Percentiles rank a stretch among this genome's conserved stretches.
Conservation (phyloP, 1,139 yeast species). For the Taiozyma sp. region DNA sequence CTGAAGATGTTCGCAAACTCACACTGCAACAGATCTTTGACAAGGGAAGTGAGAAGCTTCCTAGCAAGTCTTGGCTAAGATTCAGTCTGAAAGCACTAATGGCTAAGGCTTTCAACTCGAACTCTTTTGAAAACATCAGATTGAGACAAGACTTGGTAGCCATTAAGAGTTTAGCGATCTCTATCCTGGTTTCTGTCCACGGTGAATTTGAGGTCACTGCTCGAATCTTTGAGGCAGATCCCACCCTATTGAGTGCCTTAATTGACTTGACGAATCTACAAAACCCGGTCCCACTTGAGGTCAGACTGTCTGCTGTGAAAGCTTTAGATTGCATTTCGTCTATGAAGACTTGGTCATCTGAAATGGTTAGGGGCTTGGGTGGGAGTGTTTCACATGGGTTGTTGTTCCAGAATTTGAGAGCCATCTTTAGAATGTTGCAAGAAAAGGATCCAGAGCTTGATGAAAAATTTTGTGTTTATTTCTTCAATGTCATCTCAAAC, state of each 20-base stretch:
- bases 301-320: conserved; percentile 56
- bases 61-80: conserved; percentile 57
- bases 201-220: conserved; percentile 47
- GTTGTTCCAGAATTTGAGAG: conserved; percentile 65
- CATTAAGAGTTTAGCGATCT: conserved; percentile 63
- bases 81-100: conserved; percentile 57
- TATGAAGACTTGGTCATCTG: conserved; percentile 69
- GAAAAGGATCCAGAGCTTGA: conserved; percentile 29
- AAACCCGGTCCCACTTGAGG: conserved; percentile 40
- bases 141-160: conserved; percentile 56
- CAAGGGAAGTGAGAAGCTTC: conserved; percentile 52
- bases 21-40: conserved; percentile 60
- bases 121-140: conserved; percentile 46
- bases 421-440: conserved; percentile 42
- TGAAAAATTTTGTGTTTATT: conserved; percentile 46
- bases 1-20: conserved; percentile 27
- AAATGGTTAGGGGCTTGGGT: conserved; percentile 75
- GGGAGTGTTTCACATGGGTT: conserved; percentile 88
- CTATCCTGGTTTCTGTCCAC: conserved; percentile 50
- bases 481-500: conserved; percentile 54
- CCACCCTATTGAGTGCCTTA: conserved; percentile 64
- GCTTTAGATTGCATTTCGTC: conserved; percentile 69
- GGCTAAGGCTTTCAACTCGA: conserved; percentile 67
- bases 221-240: conserved; percentile 67
- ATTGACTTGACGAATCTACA: conserved; percentile 66